Conservation (phyloP, 1,284 basidiomycete species). For the Coniophora puteana region DNA sequence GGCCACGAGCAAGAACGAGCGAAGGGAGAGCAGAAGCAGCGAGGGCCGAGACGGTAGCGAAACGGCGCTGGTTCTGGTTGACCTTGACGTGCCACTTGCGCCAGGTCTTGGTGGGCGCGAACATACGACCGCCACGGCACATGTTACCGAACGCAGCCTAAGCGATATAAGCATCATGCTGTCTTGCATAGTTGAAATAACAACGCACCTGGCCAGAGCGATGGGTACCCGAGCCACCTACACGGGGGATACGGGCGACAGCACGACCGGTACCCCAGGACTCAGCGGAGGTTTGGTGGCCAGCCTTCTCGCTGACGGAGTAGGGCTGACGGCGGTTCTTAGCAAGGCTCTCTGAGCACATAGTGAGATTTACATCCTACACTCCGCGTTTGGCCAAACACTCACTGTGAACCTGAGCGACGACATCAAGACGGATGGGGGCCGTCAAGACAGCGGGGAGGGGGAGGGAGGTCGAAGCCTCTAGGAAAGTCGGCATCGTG, state of each 20-base stretch:
- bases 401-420: conserved; percentile 98
- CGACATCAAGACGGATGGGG: conserved; percentile 98
- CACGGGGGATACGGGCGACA: conserved; percentile 99
- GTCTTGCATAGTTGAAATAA: neutral
- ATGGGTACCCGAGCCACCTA: conserved; percentile 98
- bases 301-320: conserved; percentile 95
- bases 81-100: conserved; percentile 99
- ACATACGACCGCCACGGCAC: conserved; percentile 99
- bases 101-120: conserved; percentile 99
- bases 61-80: conserved; percentile 99
- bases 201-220: conserved; percentile 84
- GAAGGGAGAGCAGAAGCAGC: conserved; percentile 98
- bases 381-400: conserved; percentile 12
- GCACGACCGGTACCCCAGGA: conserved; percentile 99
- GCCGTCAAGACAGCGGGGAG: conserved; percentile 97
- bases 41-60: conserved; percentile 96
- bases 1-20: conserved; percentile 97
- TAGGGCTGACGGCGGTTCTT: conserved; percentile 99
- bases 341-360: conserved; percentile 83
- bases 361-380: conserved; percentile 7
- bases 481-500: conserved; percentile 33
- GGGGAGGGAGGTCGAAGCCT: conserved; percentile 86
- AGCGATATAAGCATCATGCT: conserved; percentile 7
- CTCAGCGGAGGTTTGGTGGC: conserved; percentile 98
- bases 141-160: conserved; percentile 99